Evolutionary conservation across 345 rosid genomes (phyloP), one percentile per base, ranked within the genome.

Genomic region (Brassica nigra): DNA sequence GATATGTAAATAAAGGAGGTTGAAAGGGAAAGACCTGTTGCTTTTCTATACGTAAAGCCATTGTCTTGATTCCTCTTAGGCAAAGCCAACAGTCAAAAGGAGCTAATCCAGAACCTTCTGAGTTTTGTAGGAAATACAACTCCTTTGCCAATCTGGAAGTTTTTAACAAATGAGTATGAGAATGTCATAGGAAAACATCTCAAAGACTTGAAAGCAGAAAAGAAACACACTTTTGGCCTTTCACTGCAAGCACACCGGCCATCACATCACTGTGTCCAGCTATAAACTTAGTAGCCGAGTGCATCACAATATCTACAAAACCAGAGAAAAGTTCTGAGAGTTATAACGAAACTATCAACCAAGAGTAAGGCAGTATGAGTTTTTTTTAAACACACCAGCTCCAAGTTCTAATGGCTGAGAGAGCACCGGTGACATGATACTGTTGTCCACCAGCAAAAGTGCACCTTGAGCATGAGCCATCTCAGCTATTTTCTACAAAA

Each of bases 41-140:
- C 85, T 90, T 95, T 80, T 95, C 97, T 39, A 93, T 85, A 64
- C 97, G 98, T 71, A 95, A 80, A 73, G 89, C 91, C 99, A 95
- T 88, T 61, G 98, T 95, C 85, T 93, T 95, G 76, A 93, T 85
- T 44, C 98, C 99, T 70, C 97, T 84, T 66, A 95, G 84, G 76
- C 99, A 95, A 72, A 91, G 74, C 99, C 99, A 95, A 75, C 99
- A 93, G 78, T 95, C 98, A 66, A 93, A 93, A 34, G 99, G 99
- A 71, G 99, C 90, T 80, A 95, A 84, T 34, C 97, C 99, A 76
- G 98, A 86, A 81, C 99, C 99, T 82, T 88, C 98, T 3, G 97
- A 93, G 81, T 91, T 95, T 87, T 93, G 97, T 15, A 95, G 91
- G 86, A 95, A 91, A 88, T 90, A 89, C 82, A 95, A 66, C 59